These are phyloP conservation scores for Colletotrichum truncatum DNA, from an alignment of 2,329 filamentous ascomycete genomes.

Conservation along the genomic window DNA sequence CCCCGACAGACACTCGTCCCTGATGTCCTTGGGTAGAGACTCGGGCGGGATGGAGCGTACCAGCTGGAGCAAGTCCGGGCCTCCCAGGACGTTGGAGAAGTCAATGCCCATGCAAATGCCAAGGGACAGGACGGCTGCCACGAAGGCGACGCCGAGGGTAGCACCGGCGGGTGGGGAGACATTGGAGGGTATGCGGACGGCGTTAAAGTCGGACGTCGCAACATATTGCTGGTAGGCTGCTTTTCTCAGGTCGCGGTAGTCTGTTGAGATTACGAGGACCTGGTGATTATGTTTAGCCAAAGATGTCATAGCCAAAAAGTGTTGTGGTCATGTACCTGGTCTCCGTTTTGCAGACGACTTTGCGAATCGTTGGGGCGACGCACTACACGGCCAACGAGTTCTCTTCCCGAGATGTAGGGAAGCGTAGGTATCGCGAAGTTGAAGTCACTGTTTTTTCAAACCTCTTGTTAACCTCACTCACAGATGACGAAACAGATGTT, in stretches of 20 bases:
- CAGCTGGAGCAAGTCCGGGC: conserved; percentile 67
- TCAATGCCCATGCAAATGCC: conserved; percentile 77
- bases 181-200: conserved; percentile 66
- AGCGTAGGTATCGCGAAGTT: conserved; percentile 75
- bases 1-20: conserved; percentile 68
- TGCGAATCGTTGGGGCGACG: conserved; percentile 34
- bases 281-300: conserved; percentile 35
- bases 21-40: conserved; percentile 67
- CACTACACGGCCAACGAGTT: conserved; percentile 73
- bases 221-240: conserved; percentile 77
- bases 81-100: conserved; percentile 60
- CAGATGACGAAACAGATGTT: neutral
- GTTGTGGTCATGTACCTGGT: conserved; percentile 51
- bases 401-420: conserved; percentile 75
- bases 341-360: conserved; percentile 58
- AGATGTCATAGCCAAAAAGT: neutral
- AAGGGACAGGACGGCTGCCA: conserved; percentile 72
- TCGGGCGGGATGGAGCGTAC: conserved; percentile 56
- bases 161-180: conserved; percentile 65
- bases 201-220: conserved; percentile 71
- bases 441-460: conserved; percentile 63
- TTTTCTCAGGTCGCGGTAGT: conserved; percentile 78
- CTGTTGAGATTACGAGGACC: conserved; percentile 74
- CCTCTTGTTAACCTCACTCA: neutral
- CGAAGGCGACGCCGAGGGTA: conserved; percentile 75